phyloP scores from a whole-genome alignment of 2,329 filamentous ascomycete genomes.

The Orbilia quercus region DNA sequence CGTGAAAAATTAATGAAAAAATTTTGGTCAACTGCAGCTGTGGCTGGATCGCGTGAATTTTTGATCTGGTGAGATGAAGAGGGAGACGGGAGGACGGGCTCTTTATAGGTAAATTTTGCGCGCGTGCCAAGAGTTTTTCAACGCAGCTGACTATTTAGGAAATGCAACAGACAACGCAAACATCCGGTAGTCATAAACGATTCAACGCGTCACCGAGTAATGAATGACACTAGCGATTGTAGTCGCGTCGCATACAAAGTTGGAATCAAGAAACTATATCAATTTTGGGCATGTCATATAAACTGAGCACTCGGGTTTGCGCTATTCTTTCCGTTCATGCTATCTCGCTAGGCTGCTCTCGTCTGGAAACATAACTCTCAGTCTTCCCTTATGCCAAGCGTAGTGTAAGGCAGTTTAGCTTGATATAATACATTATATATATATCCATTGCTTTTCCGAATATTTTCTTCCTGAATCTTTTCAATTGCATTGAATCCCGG shows the following conservation, averaged over 20 bases:
- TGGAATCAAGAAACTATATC: no score
- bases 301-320: no score
- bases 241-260: no score
- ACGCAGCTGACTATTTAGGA: slow-evolving; percentile 17
- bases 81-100: slow-evolving; percentile 19
- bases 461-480: neutral
- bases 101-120: slow-evolving; percentile 34
- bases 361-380: no score
- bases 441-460: neutral
- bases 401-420: no score
- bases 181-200: no score
- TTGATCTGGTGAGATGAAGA: slow-evolving; percentile 49
- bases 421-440: neutral
- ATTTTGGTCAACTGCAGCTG: slow-evolving; percentile 53
- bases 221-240: no score
- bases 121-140: slow-evolving; percentile 29
- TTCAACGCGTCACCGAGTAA: no score
- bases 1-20: slow-evolving; percentile 15
- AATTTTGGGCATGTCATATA: no score
- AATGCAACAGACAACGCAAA: slow-evolving; percentile 27
- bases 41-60: slow-evolving; percentile 57
- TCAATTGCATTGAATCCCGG: neutral
- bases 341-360: no score
- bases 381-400: no score
- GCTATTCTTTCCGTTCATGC: no score